Percentiles rank a stretch among this genome's conserved stretches.
Conservation (phyloP, 31 red algal species). For the Pterothamnion heteromorphum region DNA sequence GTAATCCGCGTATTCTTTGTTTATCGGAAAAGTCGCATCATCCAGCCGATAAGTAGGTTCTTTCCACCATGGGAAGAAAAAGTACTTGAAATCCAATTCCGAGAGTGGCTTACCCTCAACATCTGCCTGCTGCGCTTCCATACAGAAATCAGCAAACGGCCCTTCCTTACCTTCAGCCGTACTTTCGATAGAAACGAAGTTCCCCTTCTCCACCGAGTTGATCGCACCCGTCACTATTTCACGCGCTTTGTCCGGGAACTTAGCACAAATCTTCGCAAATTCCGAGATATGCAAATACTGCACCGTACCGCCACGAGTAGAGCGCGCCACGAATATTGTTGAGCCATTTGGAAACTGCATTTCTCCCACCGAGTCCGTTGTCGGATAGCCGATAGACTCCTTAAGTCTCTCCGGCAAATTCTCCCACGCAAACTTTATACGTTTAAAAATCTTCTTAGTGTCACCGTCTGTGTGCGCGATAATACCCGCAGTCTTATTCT, state of each 20-base stretch:
- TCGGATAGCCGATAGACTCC: too few species aligned
- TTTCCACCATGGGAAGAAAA: neutral
- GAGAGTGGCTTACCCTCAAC: neutral
- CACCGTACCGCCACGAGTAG: neutral
- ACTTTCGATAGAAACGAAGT: neutral
- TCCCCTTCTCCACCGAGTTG: neutral
- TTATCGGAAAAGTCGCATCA: neutral
- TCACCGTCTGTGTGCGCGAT: neutral
- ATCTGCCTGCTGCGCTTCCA: neutral
- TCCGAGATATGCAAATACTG: neutral
- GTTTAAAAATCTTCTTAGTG: neutral
- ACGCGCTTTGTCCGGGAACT: neutral
- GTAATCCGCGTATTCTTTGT: too few species aligned
- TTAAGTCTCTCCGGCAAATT: neutral
- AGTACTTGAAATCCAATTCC: neutral
- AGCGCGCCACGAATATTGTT: neutral
- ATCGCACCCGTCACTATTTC: neutral
- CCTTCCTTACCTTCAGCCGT: neutral
- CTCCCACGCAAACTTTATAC: neutral
- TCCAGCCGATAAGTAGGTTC: neutral
- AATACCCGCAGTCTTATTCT: neutral
- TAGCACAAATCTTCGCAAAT: neutral
- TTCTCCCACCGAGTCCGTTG: too few species aligned
- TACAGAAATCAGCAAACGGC: neutral
- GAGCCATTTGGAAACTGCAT: neutral